Evolutionary conservation across 2,329 filamentous ascomycete genomes (phyloP).

Genomic region (Moelleriella libera): DNA sequence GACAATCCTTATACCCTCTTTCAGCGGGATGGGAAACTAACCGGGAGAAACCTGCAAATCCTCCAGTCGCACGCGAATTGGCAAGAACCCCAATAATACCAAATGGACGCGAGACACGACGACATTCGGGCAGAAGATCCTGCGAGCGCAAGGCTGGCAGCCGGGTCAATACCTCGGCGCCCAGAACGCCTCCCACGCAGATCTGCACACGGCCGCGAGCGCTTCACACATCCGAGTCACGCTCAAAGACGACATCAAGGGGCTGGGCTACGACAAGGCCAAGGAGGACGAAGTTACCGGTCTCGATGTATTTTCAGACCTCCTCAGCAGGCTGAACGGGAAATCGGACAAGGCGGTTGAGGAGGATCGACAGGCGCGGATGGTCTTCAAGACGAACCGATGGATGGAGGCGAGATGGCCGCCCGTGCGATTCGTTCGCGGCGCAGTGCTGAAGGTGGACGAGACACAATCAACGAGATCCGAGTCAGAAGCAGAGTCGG

Average conservation of each 20-base stretch:
- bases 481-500: neutral
- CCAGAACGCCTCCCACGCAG: slow-evolving; percentile 58
- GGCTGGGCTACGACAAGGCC: slow-evolving; percentile 68
- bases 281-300: slow-evolving; percentile 70
- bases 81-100: slow-evolving; percentile 89
- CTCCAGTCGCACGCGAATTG: slow-evolving; percentile 48
- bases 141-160: slow-evolving; percentile 80
- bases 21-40: neutral
- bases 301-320: slow-evolving; percentile 70
- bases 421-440: slow-evolving; percentile 71
- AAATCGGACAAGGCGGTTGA: slow-evolving; percentile 62
- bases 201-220: slow-evolving; percentile 66
- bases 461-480: slow-evolving; percentile 20
- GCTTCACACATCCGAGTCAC: slow-evolving; percentile 73
- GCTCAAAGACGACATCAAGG: slow-evolving; percentile 83
- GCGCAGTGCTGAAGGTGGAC: slow-evolving; percentile 55
- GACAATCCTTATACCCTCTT: neutral
- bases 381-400: slow-evolving; percentile 56
- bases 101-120: slow-evolving; percentile 74
- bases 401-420: slow-evolving; percentile 69
- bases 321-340: slow-evolving; percentile 81
- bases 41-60: neutral
- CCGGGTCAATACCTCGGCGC: slow-evolving; percentile 75
- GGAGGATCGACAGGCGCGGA: slow-evolving; percentile 52
- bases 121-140: slow-evolving; percentile 80